phyloP scores from a whole-genome alignment of 805 yeast genomes.

The Lachancea mirantina region DNA sequence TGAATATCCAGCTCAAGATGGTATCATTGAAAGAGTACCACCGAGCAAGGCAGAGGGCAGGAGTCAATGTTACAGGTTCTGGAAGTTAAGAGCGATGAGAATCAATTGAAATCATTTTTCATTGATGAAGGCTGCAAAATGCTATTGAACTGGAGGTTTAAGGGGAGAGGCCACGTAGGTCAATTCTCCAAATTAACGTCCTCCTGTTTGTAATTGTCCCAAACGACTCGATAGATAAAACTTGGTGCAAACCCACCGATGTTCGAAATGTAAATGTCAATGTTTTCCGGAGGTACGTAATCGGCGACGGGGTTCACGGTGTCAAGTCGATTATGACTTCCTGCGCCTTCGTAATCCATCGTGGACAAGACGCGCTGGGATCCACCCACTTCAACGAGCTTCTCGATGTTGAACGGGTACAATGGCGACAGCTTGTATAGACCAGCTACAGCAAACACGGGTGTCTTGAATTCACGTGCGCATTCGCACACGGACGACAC shows the following conservation, averaged over 20 bases:
- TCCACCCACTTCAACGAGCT: slow-evolving; percentile 84
- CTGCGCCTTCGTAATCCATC: slow-evolving; percentile 69
- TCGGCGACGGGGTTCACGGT: slow-evolving; percentile 79
- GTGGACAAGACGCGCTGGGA: slow-evolving; percentile 37
- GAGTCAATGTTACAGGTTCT: neutral
- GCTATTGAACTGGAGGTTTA: too few relatives aligned
- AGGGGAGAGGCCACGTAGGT: too few relatives aligned
- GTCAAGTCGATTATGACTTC: slow-evolving; percentile 45
- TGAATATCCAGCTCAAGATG: slow-evolving; percentile 59
- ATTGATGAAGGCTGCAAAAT: neutral
- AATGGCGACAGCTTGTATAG: slow-evolving; percentile 86
- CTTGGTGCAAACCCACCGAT: slow-evolving; percentile 96
- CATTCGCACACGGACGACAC: slow-evolving; percentile 90
- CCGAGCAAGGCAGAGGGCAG: slow-evolving; percentile 68
- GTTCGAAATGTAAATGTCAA: slow-evolving; percentile 90
- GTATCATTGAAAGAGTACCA: slow-evolving; percentile 22
- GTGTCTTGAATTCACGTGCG: slow-evolving; percentile 93
- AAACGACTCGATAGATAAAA: slow-evolving; percentile 87
- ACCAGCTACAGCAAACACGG: slow-evolving; percentile 93
- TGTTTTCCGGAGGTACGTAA: slow-evolving; percentile 87
- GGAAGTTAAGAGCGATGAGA: neutral
- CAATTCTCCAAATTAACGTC: slow-evolving; percentile 56
- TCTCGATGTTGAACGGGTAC: slow-evolving; percentile 83
- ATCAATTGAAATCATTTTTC: neutral
- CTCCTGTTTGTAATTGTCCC: slow-evolving; percentile 85